Conservation (phyloP, 1,139 yeast species). For the Pichia sp. region DNA sequence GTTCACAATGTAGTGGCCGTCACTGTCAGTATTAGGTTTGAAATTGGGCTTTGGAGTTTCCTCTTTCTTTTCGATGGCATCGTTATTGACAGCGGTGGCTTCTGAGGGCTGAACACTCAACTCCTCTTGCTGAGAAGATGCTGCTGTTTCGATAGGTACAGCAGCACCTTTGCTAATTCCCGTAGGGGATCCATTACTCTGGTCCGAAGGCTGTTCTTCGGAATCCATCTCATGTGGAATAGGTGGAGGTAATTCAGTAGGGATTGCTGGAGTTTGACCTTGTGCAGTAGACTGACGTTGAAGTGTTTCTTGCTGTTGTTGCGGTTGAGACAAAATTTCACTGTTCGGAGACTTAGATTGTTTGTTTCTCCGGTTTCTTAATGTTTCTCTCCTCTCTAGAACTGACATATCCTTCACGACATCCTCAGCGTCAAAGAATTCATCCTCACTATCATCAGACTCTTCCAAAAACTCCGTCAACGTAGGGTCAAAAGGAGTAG, state of each 20-base stretch:
- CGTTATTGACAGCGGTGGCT: background rate
- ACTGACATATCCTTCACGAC: slow-evolving; percentile 32
- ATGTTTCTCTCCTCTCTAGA: slow-evolving; percentile 18
- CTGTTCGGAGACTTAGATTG: background rate
- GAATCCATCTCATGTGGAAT: background rate
- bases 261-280: background rate
- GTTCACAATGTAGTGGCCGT: slow-evolving; percentile 23
- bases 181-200: background rate
- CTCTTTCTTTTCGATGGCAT: slow-evolving; percentile 6
- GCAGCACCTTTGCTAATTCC: background rate
- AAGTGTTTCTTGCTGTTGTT: background rate
- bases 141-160: background rate
- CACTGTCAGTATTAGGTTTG: slow-evolving; percentile 17
- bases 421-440: slow-evolving; percentile 86
- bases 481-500: slow-evolving; percentile 19
- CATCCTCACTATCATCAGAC: slow-evolving; percentile 74
- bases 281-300: background rate
- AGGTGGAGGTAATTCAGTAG: slow-evolving; percentile 7
- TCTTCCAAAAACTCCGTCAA: slow-evolving; percentile 36
- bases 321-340: background rate
- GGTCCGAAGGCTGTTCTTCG: background rate
- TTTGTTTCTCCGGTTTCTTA: slow-evolving; percentile 9
- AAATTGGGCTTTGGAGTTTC: slow-evolving; percentile 6
- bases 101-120: slow-evolving; percentile 5
- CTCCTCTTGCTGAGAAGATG: background rate